A percentile compares a stretch with the other conserved stretches of the same genome.
Evolutionary conservation across 1,139 yeast species (phyloP).

Genomic region (Pneumocystis canis): DNA sequence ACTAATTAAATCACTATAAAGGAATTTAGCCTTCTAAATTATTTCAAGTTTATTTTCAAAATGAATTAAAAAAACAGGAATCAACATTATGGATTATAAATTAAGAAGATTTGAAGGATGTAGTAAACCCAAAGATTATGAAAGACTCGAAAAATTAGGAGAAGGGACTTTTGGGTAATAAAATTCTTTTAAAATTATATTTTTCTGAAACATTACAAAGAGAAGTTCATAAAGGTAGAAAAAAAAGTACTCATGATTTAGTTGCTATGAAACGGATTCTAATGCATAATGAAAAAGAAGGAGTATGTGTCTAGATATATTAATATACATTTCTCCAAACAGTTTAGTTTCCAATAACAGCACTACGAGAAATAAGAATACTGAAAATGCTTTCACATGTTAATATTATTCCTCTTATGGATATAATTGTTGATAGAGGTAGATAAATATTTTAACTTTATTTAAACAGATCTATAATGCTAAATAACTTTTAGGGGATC

Average conservation of each 20-base stretch:
- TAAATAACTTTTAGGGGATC: constrained; percentile 23
- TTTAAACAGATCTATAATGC: constrained; percentile 24
- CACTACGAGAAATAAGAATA: constrained; percentile 80
- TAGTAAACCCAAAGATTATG: constrained; percentile 28
- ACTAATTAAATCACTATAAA: neutral
- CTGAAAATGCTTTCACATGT: constrained; percentile 54
- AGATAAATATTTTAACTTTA: constrained; percentile 20
- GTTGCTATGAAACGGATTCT: constrained; percentile 81
- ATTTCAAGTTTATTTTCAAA: neutral
- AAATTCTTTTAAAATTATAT: constrained; percentile 18
- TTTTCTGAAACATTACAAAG: constrained; percentile 3
- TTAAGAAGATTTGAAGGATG: neutral
- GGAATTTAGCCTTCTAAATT: neutral
- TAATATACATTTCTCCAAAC: neutral
- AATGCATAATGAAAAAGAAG: constrained; percentile 72
- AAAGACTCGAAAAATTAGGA: constrained; percentile 54
- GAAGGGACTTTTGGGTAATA: constrained; percentile 72
- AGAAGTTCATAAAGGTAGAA: constrained; percentile 61
- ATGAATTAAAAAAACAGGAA: neutral
- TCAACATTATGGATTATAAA: neutral
- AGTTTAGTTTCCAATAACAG: constrained; percentile 66
- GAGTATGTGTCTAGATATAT: constrained; percentile 22
- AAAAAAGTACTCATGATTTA: constrained; percentile 34
- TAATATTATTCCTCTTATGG: constrained; percentile 65
- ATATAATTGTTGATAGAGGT: constrained; percentile 56